These are phyloP conservation scores for Heliamphora pulchella DNA, from an alignment of 179 eudicot species.

Conservation along the genomic window DNA sequence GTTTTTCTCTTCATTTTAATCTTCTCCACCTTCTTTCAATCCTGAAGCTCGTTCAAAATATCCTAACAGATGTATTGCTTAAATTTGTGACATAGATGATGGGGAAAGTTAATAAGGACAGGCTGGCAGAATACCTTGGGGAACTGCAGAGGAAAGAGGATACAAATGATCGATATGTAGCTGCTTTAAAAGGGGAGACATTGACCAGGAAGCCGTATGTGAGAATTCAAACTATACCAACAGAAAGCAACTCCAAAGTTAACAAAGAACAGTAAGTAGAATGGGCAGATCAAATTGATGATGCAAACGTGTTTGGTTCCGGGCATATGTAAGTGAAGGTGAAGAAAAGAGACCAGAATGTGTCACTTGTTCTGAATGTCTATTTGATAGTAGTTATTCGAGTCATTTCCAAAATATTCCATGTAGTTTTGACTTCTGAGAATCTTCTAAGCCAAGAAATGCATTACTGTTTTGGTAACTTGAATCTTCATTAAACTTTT, in stretches of 20 bases:
- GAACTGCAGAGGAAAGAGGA: slow-evolving; percentile 90
- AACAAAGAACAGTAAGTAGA: slow-evolving; percentile 12
- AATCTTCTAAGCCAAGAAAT: too few relatives aligned
- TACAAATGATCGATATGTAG: slow-evolving; percentile 85
- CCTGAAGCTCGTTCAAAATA: neutral
- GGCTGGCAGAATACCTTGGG: slow-evolving; percentile 80
- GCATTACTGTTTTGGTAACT: too few relatives aligned
- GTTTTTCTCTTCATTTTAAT: neutral
- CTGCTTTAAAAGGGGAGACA: slow-evolving; percentile 93
- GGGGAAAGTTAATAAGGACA: slow-evolving; percentile 76
- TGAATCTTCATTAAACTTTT: too few relatives aligned
- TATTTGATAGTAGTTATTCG: too few relatives aligned
- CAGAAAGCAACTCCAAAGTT: slow-evolving; percentile 27
- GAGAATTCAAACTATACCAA: slow-evolving; percentile 63
- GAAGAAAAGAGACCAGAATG: too few relatives aligned
- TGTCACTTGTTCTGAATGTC: too few relatives aligned
- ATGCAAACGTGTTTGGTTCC: neutral
- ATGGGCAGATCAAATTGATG: slow-evolving; percentile 15
- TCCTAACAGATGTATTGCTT: slow-evolving; percentile 10
- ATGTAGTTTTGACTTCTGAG: too few relatives aligned
- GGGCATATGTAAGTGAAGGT: neutral
- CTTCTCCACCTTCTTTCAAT: neutral
- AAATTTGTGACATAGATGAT: slow-evolving; percentile 54
- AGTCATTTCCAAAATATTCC: too few relatives aligned
- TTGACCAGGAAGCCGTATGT: slow-evolving; percentile 71